These are phyloP conservation scores for Epichloe brachyelytri DNA, from an alignment of 2,329 filamentous ascomycete species.

Conservation along the genomic window DNA sequence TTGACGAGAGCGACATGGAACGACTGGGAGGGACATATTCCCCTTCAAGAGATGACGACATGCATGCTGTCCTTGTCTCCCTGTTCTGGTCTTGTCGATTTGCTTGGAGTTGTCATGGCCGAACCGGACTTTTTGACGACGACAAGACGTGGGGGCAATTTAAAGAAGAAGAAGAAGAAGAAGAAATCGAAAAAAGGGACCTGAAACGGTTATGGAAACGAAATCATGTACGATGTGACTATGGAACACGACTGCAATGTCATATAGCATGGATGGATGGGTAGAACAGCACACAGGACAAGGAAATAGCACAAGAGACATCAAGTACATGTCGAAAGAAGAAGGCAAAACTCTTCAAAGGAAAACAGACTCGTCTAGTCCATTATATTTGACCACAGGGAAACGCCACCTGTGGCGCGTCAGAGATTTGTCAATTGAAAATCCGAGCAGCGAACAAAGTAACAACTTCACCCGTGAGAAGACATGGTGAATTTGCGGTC, in stretches of 20 bases:
- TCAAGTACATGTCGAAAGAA: too few relatives aligned
- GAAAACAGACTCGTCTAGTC: too few relatives aligned
- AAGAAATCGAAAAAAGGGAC: too few relatives aligned
- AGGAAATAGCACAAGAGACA: background rate
- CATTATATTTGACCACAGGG: too few relatives aligned
- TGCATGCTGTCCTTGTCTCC: background rate
- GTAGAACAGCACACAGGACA: too few relatives aligned
- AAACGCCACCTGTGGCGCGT: too few relatives aligned
- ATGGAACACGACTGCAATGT: background rate
- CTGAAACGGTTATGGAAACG: background rate
- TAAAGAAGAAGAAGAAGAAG: background rate
- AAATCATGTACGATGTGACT: background rate
- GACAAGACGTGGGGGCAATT: background rate
- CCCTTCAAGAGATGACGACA: background rate
- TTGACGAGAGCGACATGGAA: slow-evolving; percentile 12
- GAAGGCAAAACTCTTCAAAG: too few relatives aligned
- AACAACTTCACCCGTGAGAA: too few relatives aligned
- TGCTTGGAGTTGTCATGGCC: background rate
- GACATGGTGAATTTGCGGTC: too few relatives aligned
- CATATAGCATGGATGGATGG: background rate
- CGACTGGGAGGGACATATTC: slow-evolving; percentile 6
- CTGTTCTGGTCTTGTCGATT: background rate
- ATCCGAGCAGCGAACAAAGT: too few relatives aligned
- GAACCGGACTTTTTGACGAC: background rate
- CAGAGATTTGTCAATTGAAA: too few relatives aligned